Base-by-base conservation (phyloP, 768 basidiomycete genomes). In the Boletus sp. region DNA sequence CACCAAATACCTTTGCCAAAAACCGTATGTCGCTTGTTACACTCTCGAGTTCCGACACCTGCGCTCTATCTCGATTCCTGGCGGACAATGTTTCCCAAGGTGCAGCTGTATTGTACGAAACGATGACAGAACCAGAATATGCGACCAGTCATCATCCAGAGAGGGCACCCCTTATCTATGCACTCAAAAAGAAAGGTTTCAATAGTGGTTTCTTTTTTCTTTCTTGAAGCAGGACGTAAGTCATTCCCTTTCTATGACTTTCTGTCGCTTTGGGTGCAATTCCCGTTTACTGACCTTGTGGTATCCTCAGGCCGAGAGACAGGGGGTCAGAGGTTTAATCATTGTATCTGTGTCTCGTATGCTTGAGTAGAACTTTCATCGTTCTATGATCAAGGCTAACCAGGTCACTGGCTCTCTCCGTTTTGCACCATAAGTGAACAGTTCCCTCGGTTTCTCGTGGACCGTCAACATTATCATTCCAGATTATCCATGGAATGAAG, bases 11-110 rank as follows among this genome's bases (percentile, higher is more conserved):
- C 0, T 74, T 71, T 57, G 67, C 71, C 14, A 74, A 74, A 50
- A 75, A 70, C 44, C 73, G 71, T 18, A 61, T 73, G 24, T 75
- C 73, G 3, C 63, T 71, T 9, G 46, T 68, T 2, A 62, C 69
- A 8, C 24, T 24, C 24, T 24, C 24, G 24, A 24, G 24, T 24
- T 24, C 24, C 24, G 24, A 24, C 24, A 24, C 24, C 24, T 1
- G 24, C 24, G 24, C 24, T 24, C 3, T 24, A 3, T 24, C 24
- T 24, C 24, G 24, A 24, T 24, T 24, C 3, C 24, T 24, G 24
- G 24, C 24, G 24, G 24, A 24, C 2, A 3, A 3, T 24, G 24
- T 24, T 24, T 24, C 24, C 24, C 24, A 24, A 24, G 3, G 24
- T 24, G 24, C 24, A 24, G 24, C 24, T 24, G 24, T 3, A 24